Evolutionary conservation across 2,329 filamentous ascomycete genomes (phyloP), one percentile per base, ranked within the genome.

Genomic region (Fusarium metavorans): DNA sequence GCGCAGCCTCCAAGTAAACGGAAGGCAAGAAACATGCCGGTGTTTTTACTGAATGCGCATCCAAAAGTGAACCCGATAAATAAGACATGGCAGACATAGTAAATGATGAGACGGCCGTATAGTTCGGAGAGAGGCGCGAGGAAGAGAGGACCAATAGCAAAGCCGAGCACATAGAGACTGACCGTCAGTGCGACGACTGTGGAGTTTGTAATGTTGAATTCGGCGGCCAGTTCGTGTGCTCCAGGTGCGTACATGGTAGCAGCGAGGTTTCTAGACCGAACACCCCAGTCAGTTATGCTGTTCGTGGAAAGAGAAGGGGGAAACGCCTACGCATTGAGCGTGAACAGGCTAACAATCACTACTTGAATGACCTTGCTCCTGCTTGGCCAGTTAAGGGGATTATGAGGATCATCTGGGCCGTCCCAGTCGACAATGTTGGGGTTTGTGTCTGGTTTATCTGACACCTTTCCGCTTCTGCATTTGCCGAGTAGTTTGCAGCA

Each of bases 341-440:
- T 88, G 23, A 90, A 83, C 3, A 83, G 71, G 0, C 87, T 86
- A 4, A 91, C 83, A 2, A 89, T 78, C 4, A 76, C 76, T 3
- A 90, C 82, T 32, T 86, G 85, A 2, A 82, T 74, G 76, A 85
- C 85, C 35, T 82, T 82, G 66, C 81, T 81, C 41, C 81, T 82
- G 56, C 89, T 79, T 0, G 88, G 81, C 92, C 92, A 94, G 77
- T 93, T 93, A 64, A 88, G 86, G 0, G 93, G 92, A 73, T 94
- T 91, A 6, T 85, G 84, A 6, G 85, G 85, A 73, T 92, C 91
- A 71, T 89, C 82, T 2, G 86, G 76, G 0, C 80, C 87, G 23
- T 89, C 87, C 82, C 92, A 94, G 76, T 93, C 91, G 20, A 94
- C 85, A 20, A 89, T 80, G 16, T 70, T 65, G 1, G 65, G 18